Evolutionary conservation across 805 yeast species (phyloP).

Genomic region (Ogataea degrootiae): DNA sequence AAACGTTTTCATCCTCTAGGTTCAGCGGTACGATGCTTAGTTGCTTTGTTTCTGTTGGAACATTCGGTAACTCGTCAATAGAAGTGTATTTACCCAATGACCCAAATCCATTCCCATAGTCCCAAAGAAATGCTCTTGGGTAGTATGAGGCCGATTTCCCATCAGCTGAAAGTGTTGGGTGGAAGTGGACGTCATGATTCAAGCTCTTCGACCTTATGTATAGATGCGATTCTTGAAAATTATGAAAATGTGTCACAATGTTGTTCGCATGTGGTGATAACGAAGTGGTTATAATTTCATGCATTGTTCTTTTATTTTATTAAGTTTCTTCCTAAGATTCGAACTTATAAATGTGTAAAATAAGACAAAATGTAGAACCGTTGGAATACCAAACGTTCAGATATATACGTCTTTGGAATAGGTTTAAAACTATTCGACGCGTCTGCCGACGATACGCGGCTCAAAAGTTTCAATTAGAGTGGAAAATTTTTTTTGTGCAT

Average conservation of each 20-base stretch:
- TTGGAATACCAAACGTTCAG: too few species aligned
- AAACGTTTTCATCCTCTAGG: slow-evolving; percentile 6
- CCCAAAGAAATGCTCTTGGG: slow-evolving; percentile 86
- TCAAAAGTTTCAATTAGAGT: not conserved
- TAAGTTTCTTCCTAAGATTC: not conserved
- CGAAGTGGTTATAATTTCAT: slow-evolving; percentile 69
- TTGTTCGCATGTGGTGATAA: slow-evolving; percentile 72
- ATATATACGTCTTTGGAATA: not conserved
- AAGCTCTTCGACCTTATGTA: slow-evolving; percentile 38
- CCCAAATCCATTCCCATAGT: slow-evolving; percentile 73
- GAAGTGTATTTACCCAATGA: slow-evolving; percentile 54
- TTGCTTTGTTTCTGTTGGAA: slow-evolving; percentile 15
- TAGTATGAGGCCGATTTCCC: slow-evolving; percentile 53
- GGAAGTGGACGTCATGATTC: slow-evolving; percentile 45
- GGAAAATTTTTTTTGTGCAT: slow-evolving; percentile 3
- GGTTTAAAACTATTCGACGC: not conserved
- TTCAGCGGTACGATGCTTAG: too few species aligned
- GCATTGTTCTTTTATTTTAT: slow-evolving; percentile 39
- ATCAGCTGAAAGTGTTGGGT: slow-evolving; percentile 33
- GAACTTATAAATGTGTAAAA: too few species aligned
- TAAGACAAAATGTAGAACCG: too few species aligned
- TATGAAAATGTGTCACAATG: slow-evolving; percentile 74
- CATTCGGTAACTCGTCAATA: slow-evolving; percentile 15
- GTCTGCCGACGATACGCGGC: not conserved
- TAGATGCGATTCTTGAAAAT: slow-evolving; percentile 67